A percentile compares a stretch with the other conserved stretches of the same genome.
Evolutionary conservation across 2,329 filamentous ascomycete species (phyloP).

Genomic region (Aspergillus fijiensis): DNA sequence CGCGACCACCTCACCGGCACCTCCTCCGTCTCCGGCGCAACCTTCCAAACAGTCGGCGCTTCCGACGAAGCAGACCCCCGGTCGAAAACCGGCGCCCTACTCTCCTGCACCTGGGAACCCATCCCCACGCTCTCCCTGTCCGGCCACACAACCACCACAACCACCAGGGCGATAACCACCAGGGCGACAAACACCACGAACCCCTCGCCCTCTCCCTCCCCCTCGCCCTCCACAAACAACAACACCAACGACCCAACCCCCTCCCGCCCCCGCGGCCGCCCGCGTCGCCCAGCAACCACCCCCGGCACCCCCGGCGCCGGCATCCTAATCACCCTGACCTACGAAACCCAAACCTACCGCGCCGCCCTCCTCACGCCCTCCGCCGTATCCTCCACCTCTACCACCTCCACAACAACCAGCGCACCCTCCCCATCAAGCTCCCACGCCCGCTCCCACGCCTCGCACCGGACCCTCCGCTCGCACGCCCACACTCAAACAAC

Average conservation of each 20-base stretch:
- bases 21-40: not conserved
- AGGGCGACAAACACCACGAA: too few species aligned
- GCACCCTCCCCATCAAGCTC: too few species aligned
- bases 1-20: conserved; percentile 50
- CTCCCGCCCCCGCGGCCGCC: not conserved
- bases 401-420: not conserved
- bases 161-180: conserved; percentile 15
- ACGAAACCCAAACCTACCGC: conserved; percentile 51
- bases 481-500: conserved; percentile 36
- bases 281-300: not conserved
- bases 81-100: conserved; percentile 46
- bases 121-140: conserved; percentile 34
- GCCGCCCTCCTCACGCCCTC: conserved; percentile 50
- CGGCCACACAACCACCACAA: conserved; percentile 28
- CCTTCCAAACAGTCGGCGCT: conserved; percentile 36
- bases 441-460: not conserved
- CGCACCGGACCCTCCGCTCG: not conserved
- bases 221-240: not conserved
- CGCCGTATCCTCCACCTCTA: not conserved
- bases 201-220: not conserved
- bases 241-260: not conserved
- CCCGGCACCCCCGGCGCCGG: conserved; percentile 32
- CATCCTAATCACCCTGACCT: conserved; percentile 50
- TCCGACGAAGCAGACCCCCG: conserved; percentile 31
- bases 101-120: conserved; percentile 47